Percentiles rank a stretch among this genome's conserved stretches.
These are phyloP conservation scores for Aspergillus flavus DNA, from an alignment of 2,329 filamentous ascomycete species.

Conservation along the genomic window DNA sequence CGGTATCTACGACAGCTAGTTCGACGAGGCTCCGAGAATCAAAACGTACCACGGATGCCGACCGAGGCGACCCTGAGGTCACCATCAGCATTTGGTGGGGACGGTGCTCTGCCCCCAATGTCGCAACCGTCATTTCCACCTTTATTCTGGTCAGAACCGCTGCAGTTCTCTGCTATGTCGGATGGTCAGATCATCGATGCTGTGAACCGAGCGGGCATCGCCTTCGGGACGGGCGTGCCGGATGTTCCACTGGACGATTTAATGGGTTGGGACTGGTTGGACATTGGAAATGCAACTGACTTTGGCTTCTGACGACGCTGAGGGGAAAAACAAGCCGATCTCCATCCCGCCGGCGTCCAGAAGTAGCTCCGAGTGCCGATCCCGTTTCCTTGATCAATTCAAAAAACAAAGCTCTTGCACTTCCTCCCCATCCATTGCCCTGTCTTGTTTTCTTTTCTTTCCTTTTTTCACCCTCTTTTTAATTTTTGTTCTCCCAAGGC, in stretches of 20 bases:
- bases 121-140: slow-evolving; percentile 31
- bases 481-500: no score
- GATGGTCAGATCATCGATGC: slow-evolving; percentile 69
- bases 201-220: slow-evolving; percentile 64
- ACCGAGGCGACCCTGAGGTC: slow-evolving; percentile 18
- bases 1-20: slow-evolving; percentile 56
- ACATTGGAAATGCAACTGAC: slow-evolving; percentile 39
- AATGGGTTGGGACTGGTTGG: slow-evolving; percentile 61
- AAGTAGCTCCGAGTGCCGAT: slow-evolving; percentile 31
- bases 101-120: slow-evolving; percentile 24
- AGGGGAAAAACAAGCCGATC: slow-evolving; percentile 1
- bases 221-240: slow-evolving; percentile 58
- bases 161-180: slow-evolving; percentile 70
- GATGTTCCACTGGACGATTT: slow-evolving; percentile 63
- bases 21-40: slow-evolving; percentile 31
- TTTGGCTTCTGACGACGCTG: slow-evolving; percentile 27
- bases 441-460: background rate
- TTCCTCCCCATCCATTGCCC: background rate
- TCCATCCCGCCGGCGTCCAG: slow-evolving; percentile 27
- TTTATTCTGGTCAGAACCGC: slow-evolving; percentile 51
- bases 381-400: slow-evolving; percentile 3
- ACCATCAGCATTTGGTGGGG: slow-evolving; percentile 17
- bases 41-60: slow-evolving; percentile 14
- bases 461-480: background rate
- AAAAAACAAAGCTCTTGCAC: background rate